Conservation (phyloP, 2,329 filamentous ascomycete species). For the Xylariaceae sp. region DNA sequence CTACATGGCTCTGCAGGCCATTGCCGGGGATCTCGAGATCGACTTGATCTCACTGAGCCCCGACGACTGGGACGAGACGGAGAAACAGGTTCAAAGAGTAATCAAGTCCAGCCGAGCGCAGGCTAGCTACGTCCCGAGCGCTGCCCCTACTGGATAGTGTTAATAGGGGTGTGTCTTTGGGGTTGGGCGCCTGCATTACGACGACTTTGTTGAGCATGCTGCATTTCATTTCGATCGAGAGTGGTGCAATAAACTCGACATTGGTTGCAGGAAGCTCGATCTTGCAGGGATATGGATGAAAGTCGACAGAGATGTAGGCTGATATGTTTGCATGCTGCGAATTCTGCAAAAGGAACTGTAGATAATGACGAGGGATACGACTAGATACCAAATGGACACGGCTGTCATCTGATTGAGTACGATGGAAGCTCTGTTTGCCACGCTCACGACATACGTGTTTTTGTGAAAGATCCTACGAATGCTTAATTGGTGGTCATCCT, state of each 20-base stretch:
- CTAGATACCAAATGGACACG: constrained; percentile 15
- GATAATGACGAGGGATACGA: constrained; percentile 17
- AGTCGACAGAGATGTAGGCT: too few relatives aligned
- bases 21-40: constrained; percentile 75
- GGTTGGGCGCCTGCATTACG: too few relatives aligned
- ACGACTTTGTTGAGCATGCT: neutral
- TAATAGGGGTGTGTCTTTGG: too few relatives aligned
- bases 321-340: too few relatives aligned
- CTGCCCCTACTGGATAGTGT: neutral
- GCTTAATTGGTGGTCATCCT: too few relatives aligned
- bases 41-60: constrained; percentile 78
- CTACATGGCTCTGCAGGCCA: constrained; percentile 74
- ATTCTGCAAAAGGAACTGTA: constrained; percentile 9
- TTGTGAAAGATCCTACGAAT: neutral
- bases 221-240: neutral
- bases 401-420: neutral
- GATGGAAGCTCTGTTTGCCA: neutral
- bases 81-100: constrained; percentile 74
- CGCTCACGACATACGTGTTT: neutral
- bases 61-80: constrained; percentile 86
- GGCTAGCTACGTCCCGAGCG: constrained; percentile 44
- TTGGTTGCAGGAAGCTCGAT: constrained; percentile 1
- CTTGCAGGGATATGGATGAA: too few relatives aligned
- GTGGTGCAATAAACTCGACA: neutral
- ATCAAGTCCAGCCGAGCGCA: constrained; percentile 68